phyloP scores from a whole-genome alignment of 257 asterid genomes.

The Forsythia viridissima region DNA sequence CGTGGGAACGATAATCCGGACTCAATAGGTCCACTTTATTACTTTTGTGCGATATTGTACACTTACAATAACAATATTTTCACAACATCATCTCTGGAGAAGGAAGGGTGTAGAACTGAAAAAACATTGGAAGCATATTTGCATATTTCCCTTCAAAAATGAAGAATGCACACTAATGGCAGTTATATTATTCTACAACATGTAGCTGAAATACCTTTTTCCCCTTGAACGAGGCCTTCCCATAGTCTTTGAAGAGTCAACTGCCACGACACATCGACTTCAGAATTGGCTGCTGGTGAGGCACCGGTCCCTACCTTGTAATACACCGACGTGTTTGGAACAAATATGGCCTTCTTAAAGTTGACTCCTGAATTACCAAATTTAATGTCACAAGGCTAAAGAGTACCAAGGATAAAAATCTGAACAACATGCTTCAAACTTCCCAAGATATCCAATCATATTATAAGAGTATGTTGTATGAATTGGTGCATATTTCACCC shows the following conservation, averaged over 20 bases:
- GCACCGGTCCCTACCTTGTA: constrained; percentile 75
- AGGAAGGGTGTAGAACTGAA: not conserved
- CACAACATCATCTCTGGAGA: no score
- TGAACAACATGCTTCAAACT: not conserved
- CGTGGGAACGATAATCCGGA: no score
- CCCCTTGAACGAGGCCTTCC: constrained; percentile 66
- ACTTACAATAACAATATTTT: no score
- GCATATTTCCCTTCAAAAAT: not conserved
- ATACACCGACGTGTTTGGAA: constrained; percentile 87
- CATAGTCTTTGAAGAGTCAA: constrained; percentile 78
- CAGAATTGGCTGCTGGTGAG: constrained; percentile 55
- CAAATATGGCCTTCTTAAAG: constrained; percentile 88
- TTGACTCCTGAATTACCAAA: constrained; percentile 57
- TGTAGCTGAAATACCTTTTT: constrained; percentile 48
- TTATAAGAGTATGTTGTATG: not conserved
- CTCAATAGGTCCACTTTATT: no score
- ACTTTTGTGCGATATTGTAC: no score
- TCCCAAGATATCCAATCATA: not conserved
- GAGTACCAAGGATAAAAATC: not conserved
- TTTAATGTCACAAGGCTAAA: not conserved
- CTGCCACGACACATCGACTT: constrained; percentile 92
- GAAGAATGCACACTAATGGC: not conserved
- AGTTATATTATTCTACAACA: not conserved
- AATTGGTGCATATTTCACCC: constrained; percentile 12
- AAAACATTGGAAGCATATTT: not conserved